Base-by-base conservation (phyloP, 2,329 filamentous ascomycete species). In the Metarhizium guizhouense region DNA sequence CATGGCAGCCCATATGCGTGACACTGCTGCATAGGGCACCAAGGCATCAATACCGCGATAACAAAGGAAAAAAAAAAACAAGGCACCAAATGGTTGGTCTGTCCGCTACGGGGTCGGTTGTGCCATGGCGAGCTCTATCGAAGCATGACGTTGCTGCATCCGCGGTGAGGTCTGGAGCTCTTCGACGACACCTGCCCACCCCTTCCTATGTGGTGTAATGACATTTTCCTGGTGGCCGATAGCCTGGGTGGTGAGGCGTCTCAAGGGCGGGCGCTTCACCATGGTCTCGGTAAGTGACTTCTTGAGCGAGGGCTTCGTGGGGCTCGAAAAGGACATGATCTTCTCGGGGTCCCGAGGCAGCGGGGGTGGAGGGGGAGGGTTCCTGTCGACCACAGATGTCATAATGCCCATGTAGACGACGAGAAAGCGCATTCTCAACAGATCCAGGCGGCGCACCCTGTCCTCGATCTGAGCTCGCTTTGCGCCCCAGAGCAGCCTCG, bases 381-480 rank as follows among this genome's bases (percentile, higher is more conserved):
- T 65, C 57, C 71, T 74, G 53, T 69, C 68, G 40, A 67, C 63
- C 49, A 64, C 63, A 53, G 68, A 68, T 40, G 71, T 66, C 54
- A 85, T 74, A 58, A 84, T 76, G 59, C 82, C 79, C 79, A 86
- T 80, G 67, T 84, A 84, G 42, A 84, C 75, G 40, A 85, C 81
- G 36, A 86, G 69, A 64, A 86, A 85, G 58, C 83, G 78, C 80
- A 84, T 84, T 65, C 83, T 76, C 64, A 86, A 66, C 62, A 85
- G 68, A 61, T 86, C 83, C 45, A 86, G 70, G 50, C 82, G 74
- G 55, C 79, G 76, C 54, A 85, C 72, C 53, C 79, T 76, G 60
- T 83, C 80, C 65, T 84, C 79, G 52, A 86, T 70, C 53, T 74
- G 72, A 52, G 67, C 68, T 61, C 80, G 76, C 64, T 79, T 79